phyloP scores from a whole-genome alignment of 2,329 filamentous ascomycete species.

The Aspergillus floridensis region DNA sequence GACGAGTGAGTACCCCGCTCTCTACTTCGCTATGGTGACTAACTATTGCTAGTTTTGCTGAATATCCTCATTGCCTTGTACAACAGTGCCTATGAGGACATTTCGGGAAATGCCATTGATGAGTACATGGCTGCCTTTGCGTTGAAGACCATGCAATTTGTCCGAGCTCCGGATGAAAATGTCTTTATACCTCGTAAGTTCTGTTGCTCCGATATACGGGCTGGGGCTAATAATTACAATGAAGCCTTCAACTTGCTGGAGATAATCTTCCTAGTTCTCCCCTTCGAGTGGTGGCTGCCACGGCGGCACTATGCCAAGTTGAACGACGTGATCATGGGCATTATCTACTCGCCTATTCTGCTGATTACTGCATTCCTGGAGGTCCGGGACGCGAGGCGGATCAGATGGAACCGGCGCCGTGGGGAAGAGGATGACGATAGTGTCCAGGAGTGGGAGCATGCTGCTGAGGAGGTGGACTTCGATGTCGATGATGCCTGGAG shows the following conservation, averaged over 20 bases:
- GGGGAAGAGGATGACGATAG: conserved; percentile 89
- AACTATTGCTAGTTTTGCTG: conserved; percentile 60
- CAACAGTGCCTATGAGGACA: conserved; percentile 93
- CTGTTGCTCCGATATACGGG: neutral
- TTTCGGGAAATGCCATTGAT: conserved; percentile 87
- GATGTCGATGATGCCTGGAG: conserved; percentile 76
- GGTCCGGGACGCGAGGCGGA: conserved; percentile 61
- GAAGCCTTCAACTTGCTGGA: conserved; percentile 84
- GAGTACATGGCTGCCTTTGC: conserved; percentile 93
- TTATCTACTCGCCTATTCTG: conserved; percentile 81
- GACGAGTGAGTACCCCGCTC: conserved; percentile 53
- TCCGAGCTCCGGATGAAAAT: conserved; percentile 94
- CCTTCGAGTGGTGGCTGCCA: conserved; percentile 96
- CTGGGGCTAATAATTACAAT: neutral
- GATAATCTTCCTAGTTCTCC: conserved; percentile 71
- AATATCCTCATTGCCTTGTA: conserved; percentile 97
- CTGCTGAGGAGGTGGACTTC: conserved; percentile 67
- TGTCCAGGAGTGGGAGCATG: conserved; percentile 90
- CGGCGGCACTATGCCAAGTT: conserved; percentile 69
- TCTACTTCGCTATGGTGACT: conserved; percentile 2
- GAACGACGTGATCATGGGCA: conserved; percentile 84
- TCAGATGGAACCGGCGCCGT: conserved; percentile 69
- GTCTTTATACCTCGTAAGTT: conserved; percentile 79
- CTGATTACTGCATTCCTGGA: conserved; percentile 74
- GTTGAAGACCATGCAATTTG: conserved; percentile 94